Evolutionary conservation across 2,329 filamentous ascomycete genomes (phyloP), one percentile per base, ranked within the genome.

Genomic region (Colletotrichum sp.): DNA sequence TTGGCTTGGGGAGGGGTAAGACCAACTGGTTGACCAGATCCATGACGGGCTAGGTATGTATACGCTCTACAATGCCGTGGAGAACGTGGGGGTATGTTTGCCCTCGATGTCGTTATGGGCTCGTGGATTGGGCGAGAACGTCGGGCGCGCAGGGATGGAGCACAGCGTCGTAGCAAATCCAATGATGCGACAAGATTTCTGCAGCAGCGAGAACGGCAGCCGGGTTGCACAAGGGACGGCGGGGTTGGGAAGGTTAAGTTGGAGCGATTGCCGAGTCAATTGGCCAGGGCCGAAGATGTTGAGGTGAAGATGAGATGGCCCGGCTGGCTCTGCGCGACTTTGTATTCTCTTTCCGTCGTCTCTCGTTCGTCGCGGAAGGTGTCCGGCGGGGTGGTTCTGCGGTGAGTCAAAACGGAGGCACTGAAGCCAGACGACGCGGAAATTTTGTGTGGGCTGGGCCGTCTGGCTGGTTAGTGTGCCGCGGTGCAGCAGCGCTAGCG

Each of bases 1-100:
- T 16, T 32, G 67, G 16, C 28, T 44, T 34, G 30, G 28, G 63
- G 65, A 66, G 70, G 72, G 71, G 69, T 68, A 63, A 44, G 71
- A 88, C 88, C 79, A 79, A 90, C 89, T 88, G 87, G 83, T 90
- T 88, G 76, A 91, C 87, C 77, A 89, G 83, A 87, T 91, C 89
- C 88, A 91, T 90, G 80, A 75, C 69, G 57, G 75, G 68, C 68
- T 71, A 66, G 39, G 57, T 76, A 65, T 64, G 34, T 76, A 16
- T 26, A 52, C 13, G 57, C 21, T 63, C 32, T 67, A 28, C 59
- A 30, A 34, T 32, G 63, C 26, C 64, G 64, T 44, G 59, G 59
- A 63, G 52, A 67, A 67, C 36, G 62, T 44, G 34, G 32, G 52
- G 49, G 67, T 49, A 9, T 34, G 34, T 21, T 21, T 26, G 34